phyloP scores from a whole-genome alignment of 352 stramenopile species.

The Thalassiosira mediterranea region DNA sequence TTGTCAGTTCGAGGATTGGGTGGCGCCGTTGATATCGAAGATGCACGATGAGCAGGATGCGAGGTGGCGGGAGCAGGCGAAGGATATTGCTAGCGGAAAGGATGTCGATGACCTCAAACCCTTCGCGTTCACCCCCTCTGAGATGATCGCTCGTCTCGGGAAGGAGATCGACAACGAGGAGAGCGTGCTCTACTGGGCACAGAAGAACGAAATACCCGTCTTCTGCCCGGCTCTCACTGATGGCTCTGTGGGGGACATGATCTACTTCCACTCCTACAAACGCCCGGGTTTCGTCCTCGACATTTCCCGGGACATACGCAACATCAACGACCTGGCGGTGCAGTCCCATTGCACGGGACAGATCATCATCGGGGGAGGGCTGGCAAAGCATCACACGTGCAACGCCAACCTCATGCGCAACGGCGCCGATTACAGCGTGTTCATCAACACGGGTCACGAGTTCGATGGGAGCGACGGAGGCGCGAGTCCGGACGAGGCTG shows the following conservation, averaged over 20 bases:
- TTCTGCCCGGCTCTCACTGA: slow-evolving; percentile 99
- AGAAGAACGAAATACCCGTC: slow-evolving; percentile 99
- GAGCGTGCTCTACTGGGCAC: slow-evolving; percentile 99
- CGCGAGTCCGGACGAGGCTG: slow-evolving; percentile 96
- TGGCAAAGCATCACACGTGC: slow-evolving; percentile 99
- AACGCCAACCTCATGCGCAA: slow-evolving; percentile 99
- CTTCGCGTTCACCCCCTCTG: slow-evolving; percentile 95
- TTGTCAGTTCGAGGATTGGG: slow-evolving; percentile 89
- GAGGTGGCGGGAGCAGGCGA: slow-evolving; percentile 56
- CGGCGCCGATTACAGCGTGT: slow-evolving; percentile 98
- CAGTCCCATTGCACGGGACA: slow-evolving; percentile 93
- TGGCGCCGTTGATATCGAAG: slow-evolving; percentile 94
- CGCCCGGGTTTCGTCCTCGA: slow-evolving; percentile 96
- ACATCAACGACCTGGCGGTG: slow-evolving; percentile 97
- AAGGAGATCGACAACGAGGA: slow-evolving; percentile 98
- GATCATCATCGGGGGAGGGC: slow-evolving; percentile 96
- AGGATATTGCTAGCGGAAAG: slow-evolving; percentile 34
- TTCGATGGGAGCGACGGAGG: slow-evolving; percentile 99
- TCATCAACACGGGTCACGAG: slow-evolving; percentile 98
- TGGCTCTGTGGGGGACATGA: slow-evolving; percentile 99
- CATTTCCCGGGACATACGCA: slow-evolving; percentile 95
- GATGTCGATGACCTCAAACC: slow-evolving; percentile 22
- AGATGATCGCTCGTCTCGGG: slow-evolving; percentile 93
- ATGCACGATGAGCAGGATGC: slow-evolving; percentile 98
- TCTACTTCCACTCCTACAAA: slow-evolving; percentile 99